Percentiles rank a stretch among this genome's conserved stretches.
phyloP scores from a whole-genome alignment of 2,329 filamentous ascomycete genomes.

The Didymella pomorum region DNA sequence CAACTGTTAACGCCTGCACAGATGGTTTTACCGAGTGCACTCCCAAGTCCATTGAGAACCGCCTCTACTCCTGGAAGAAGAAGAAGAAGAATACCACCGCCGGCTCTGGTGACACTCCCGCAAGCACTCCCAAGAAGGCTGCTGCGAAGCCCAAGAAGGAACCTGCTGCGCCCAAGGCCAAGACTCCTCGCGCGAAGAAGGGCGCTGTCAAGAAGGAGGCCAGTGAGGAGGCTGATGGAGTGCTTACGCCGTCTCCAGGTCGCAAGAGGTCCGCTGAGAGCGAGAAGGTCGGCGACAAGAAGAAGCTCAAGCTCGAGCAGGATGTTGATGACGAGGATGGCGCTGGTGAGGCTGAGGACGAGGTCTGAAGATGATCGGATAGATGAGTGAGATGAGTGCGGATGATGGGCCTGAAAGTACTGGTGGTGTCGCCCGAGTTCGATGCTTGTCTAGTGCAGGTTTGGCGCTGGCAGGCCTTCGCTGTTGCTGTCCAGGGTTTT shows the following conservation, averaged over 20 bases:
- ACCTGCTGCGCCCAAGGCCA: slow-evolving; percentile 6
- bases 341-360: background rate
- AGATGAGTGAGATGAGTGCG: background rate
- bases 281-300: slow-evolving; percentile 1
- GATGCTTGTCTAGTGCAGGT: too few relatives aligned
- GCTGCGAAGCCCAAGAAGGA: slow-evolving; percentile 9
- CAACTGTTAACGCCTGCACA: background rate
- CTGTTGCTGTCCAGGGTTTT: too few relatives aligned
- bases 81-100: slow-evolving; percentile 24
- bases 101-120: background rate
- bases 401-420: background rate
- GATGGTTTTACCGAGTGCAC: slow-evolving; percentile 31
- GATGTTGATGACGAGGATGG: background rate
- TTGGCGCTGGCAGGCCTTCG: too few relatives aligned
- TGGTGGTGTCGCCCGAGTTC: too few relatives aligned
- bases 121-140: slow-evolving; percentile 8
- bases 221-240: background rate
- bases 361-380: background rate
- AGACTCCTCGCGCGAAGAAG: slow-evolving; percentile 18
- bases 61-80: slow-evolving; percentile 35
- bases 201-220: background rate
- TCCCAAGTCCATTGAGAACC: slow-evolving; percentile 38
- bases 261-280: slow-evolving; percentile 15
- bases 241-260: background rate
- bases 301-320: slow-evolving; percentile 16